Base-by-base conservation (phyloP, 192 early-diverging fungal species). In the Coemansia sp. region DNA sequence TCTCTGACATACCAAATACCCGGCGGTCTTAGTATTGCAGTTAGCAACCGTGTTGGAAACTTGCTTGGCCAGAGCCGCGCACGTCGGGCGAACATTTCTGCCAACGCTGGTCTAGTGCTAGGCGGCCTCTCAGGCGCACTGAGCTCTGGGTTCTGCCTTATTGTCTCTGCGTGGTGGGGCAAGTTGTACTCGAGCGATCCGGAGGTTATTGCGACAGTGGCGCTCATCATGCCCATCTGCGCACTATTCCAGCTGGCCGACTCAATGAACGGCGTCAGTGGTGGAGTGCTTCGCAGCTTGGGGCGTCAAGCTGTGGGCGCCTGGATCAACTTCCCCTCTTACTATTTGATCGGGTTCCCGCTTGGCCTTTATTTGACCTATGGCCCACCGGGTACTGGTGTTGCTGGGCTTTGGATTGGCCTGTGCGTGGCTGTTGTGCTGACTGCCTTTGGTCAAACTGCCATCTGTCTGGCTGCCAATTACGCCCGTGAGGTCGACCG, bases 171-270 rank as follows among this genome's bases (percentile, higher is more conserved):
- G 31, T 76, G 76, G 85, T 86, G 85, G 85, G 85, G 86, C 10
- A 66, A 46, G n/a, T 40, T 92, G 31, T 92, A 92, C 71, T 91
- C 90, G 20, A 71, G 86, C 46, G 92, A 96, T 69, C 65, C 71
- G 0, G 86, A 86, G 1, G 92, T 98, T 11, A 83, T 94, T 64
- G 72, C 65, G 9, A 74, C 91, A 3, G 92, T 96, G 5, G 90
- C 93, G 2, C 69, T 63, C 43, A 85, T 96, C n/a, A 79, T 97
- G 76, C 95, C 95, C 0, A 69, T 93, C 22, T 91, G 86, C 33
- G 94, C 94, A 1, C 41, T 90, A 39, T 94, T 90, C 78, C 93
- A 94, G 71, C 69, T 81, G 57, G 29, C 67, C 5, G 92, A 93
- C 68, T 86, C 87, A 4, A 65, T 89, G 3, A 88, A 89, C 40